phyloP scores from a whole-genome alignment of 148 eudicot species.

The Camellia granthamiana region DNA sequence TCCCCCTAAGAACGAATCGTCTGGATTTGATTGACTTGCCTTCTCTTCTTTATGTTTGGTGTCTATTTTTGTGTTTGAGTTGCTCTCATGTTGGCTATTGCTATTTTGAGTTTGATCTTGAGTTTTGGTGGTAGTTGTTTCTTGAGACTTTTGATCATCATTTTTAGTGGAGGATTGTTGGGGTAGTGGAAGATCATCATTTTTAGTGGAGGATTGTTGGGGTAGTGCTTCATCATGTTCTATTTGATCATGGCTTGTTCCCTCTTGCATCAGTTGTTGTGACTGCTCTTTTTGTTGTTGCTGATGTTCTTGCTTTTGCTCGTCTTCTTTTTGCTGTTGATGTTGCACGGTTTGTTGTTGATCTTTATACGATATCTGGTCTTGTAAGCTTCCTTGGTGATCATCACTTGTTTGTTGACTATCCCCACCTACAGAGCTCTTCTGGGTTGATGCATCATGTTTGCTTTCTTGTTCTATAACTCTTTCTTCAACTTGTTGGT shows the following conservation, averaged over 20 bases:
- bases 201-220: not conserved
- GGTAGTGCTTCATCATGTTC: conserved; percentile 28
- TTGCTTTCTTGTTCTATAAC: not conserved
- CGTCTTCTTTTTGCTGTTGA: conserved; percentile 28
- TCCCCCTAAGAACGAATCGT: conserved; percentile 17
- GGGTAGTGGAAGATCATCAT: conserved; percentile 1
- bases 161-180: not conserved
- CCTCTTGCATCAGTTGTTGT: conserved; percentile 24
- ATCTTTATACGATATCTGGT: conserved; percentile 21
- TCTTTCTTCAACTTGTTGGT: conserved; percentile 23
- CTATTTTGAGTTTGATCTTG: not conserved
- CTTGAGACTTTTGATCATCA: not conserved
- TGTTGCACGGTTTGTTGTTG: conserved; percentile 21
- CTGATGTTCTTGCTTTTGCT: conserved; percentile 20
- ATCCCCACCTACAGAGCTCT: not conserved
- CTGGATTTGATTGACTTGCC: conserved; percentile 28
- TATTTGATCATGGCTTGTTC: conserved; percentile 29
- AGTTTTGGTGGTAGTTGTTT: not conserved
- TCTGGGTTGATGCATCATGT: not conserved
- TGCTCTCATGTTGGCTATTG: not conserved
- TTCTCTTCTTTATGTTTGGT: conserved; percentile 19
- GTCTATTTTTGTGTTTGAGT: not conserved
- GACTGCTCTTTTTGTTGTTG: conserved; percentile 21
- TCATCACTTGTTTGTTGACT: conserved; percentile 3
- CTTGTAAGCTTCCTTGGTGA: not conserved